Evolutionary conservation across 495 filamentous ascomycete species (phyloP).

Genomic region (Aspergillus cristatus): DNA sequence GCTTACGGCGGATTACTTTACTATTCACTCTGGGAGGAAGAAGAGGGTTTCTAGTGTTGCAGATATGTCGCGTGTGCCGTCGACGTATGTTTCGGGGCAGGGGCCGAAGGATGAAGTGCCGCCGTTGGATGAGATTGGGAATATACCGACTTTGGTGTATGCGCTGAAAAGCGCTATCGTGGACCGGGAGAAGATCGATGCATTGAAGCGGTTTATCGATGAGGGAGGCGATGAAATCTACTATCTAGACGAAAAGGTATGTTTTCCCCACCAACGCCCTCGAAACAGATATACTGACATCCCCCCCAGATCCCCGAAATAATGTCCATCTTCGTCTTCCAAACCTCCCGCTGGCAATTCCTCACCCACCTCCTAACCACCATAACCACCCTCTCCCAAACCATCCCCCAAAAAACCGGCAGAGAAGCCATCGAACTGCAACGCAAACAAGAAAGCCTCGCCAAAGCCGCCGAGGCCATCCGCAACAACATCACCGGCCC

Average conservation of each 20-base stretch:
- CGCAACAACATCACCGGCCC: conserved; percentile 26
- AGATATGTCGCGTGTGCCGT: conserved; percentile 20
- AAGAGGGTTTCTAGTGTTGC: conserved; percentile 31
- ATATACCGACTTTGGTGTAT: conserved; percentile 56
- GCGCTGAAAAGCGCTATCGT: conserved; percentile 60
- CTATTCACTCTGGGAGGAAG: conserved; percentile 50
- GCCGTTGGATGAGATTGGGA: conserved; percentile 47
- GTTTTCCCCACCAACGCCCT: conserved; percentile 2
- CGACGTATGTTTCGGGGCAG: conserved; percentile 22
- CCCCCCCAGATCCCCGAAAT: conserved; percentile 61
- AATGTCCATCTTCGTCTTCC: conserved; percentile 81
- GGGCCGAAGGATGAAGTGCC: conserved; percentile 25
- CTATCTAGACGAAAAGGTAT: conserved; percentile 60
- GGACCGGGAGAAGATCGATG: conserved; percentile 84
- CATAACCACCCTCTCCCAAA: conserved; percentile 40
- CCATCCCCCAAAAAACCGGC: conserved; percentile 11
- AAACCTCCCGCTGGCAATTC: conserved; percentile 72
- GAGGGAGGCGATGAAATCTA: conserved; percentile 70
- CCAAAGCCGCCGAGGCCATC: conserved; percentile 25
- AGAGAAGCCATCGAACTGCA: conserved; percentile 21
- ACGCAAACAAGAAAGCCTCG: conserved; percentile 34
- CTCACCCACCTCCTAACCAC: conserved; percentile 54
- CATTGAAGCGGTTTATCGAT: conserved; percentile 67
- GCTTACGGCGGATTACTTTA: conserved; percentile 81
- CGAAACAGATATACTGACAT: conserved; percentile 6